Base-by-base conservation (phyloP, 495 filamentous ascomycete species). In the Trichoderma orchidacearum region DNA sequence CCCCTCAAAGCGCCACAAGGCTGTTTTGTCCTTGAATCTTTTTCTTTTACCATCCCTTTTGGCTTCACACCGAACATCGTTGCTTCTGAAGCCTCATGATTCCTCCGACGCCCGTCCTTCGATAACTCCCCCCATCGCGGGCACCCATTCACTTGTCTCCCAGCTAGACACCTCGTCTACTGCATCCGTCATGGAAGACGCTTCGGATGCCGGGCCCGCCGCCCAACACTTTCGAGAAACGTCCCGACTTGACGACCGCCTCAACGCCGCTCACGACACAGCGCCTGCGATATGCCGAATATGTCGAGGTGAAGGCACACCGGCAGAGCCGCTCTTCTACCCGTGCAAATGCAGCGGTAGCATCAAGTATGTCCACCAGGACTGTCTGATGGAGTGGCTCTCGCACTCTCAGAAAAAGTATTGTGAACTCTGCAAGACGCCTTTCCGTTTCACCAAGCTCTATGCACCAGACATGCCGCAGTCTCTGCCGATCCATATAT, bases 271-370 rank as follows among this genome's bases (percentile, higher is more conserved):
- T 8, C 23, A 6, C 21, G 30, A 55, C 3, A 34, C 27, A 15
- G 52, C 30, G 5, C 72, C 80, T 29, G 90, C 95, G 64, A 94
- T 89, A 23, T 99, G 93, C 70, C 81, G 93, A 50, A 97, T 99
- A 72, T 99, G 93, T 70, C 79, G 95, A 58, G 89, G 89, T 15
- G 94, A 97, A 69, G 89, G 79, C 23, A 85, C 85, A 0, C 67
- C 78, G n/a, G 82, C 87, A 1, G 93, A 97, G 66, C 88, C 88
- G 48, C 77, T 99, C 32, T 99, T 96, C 76, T 90, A 95, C 65
- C 93, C 93, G 2, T 99, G 93, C 81, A 95, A 94, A 73, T 99
- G 93, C 73, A 95, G 88, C 65, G 93, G 93, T 15, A 96, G 90
- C 70, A 99, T 99, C 71, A 96, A 95, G 70, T 91, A 86, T 64